Conservation (phyloP, 495 filamentous ascomycete species). For the Lindgomyces ingoldianus region DNA sequence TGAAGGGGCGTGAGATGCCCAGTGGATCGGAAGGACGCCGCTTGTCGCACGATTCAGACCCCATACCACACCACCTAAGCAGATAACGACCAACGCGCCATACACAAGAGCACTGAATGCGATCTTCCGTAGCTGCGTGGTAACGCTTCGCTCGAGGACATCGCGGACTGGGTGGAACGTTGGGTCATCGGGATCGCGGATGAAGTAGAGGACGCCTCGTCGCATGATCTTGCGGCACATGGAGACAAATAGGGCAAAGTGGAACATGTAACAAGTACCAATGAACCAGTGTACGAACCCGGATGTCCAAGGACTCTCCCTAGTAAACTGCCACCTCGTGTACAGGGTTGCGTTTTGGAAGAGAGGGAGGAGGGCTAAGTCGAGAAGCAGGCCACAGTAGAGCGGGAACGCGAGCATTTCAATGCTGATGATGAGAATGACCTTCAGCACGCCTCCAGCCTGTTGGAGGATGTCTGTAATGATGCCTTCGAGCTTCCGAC, state of each 20-base stretch:
- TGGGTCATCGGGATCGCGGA: constrained; percentile 96
- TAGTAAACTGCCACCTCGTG: constrained; percentile 74
- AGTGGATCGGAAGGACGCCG: constrained; percentile 83
- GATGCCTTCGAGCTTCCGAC: constrained; percentile 71
- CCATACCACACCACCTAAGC: constrained; percentile 95
- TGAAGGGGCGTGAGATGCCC: constrained; percentile 85
- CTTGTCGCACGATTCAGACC: constrained; percentile 66
- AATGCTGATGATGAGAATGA: constrained; percentile 96
- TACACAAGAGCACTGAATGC: constrained; percentile 95
- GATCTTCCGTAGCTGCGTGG: constrained; percentile 94
- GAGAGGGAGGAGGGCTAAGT: constrained; percentile 83
- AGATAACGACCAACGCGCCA: constrained; percentile 86
- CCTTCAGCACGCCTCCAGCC: constrained; percentile 95
- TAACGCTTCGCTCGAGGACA: constrained; percentile 89
- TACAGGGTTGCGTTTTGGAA: constrained; percentile 76
- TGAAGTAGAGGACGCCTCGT: constrained; percentile 93
- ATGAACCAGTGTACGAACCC: constrained; percentile 99
- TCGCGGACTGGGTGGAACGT: constrained; percentile 98
- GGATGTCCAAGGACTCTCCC: constrained; percentile 75
- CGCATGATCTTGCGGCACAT: constrained; percentile 99
- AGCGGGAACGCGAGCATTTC: constrained; percentile 98
- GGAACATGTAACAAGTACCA: constrained; percentile 99
- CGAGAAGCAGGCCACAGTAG: constrained; percentile 90
- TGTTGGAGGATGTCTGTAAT: constrained; percentile 85
- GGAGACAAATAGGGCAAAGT: constrained; percentile 96